Evolutionary conservation across 805 yeast species (phyloP).

Genomic region (Peterozyma toletana): DNA sequence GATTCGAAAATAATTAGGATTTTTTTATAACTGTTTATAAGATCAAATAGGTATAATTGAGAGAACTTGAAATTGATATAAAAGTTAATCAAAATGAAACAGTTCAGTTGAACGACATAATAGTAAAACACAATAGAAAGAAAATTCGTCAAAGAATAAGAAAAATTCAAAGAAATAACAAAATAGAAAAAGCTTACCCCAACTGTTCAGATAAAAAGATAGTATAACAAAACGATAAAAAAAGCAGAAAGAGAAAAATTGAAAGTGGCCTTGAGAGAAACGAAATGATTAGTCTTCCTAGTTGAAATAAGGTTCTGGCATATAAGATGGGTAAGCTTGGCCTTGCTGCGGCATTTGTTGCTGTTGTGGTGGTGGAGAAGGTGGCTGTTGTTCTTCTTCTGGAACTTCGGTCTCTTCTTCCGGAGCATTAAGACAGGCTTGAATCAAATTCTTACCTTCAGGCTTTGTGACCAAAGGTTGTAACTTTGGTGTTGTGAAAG

Average conservation of each 20-base stretch:
- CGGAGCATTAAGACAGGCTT: conserved; percentile 96
- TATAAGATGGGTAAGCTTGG: conserved; percentile 19
- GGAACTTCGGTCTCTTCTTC: conserved; percentile 67
- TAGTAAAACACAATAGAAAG: too few species aligned
- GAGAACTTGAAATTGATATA: too few species aligned
- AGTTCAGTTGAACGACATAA: too few species aligned
- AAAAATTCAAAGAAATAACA: background rate
- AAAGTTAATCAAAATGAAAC: too few species aligned
- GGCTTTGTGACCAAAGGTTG: conserved; percentile 97
- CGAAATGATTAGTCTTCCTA: background rate
- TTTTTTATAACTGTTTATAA: too few species aligned
- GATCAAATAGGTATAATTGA: too few species aligned
- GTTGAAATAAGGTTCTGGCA: conserved; percentile 7
- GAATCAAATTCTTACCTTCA: conserved; percentile 94
- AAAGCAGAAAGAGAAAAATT: background rate
- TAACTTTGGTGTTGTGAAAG: conserved; percentile 97
- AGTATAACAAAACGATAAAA: background rate
- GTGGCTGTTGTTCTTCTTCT: conserved; percentile 9
- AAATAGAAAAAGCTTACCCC: background rate
- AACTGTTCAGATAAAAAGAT: background rate
- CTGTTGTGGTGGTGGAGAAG: conserved; percentile 20
- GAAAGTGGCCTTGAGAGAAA: conserved; percentile 20
- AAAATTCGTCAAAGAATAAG: background rate
- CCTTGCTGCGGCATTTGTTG: conserved; percentile 20
- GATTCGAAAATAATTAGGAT: too few species aligned